Percentiles rank a stretch among this genome's conserved stretches.
phyloP scores from a whole-genome alignment of 2,329 filamentous ascomycete genomes.

The Fusarium pininemorale region DNA sequence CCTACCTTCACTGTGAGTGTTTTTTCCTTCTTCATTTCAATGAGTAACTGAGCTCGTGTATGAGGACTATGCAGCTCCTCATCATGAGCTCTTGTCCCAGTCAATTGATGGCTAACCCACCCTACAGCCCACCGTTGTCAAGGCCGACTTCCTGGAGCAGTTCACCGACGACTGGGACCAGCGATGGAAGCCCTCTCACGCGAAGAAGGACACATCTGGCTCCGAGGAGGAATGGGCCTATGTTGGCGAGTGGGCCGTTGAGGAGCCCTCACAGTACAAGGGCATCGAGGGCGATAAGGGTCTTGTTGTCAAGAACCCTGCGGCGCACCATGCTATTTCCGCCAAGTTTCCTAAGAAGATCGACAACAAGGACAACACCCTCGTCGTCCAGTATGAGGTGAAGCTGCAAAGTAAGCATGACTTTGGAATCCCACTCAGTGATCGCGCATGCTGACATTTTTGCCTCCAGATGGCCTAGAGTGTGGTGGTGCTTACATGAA shows the following conservation, averaged over 20 bases:
- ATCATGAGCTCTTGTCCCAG: background rate
- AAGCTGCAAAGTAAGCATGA: conserved; percentile 88
- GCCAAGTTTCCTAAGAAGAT: conserved; percentile 98
- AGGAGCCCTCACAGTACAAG: conserved; percentile 90
- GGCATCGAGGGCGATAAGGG: conserved; percentile 96
- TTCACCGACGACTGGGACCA: conserved; percentile 96
- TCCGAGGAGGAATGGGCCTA: conserved; percentile 95
- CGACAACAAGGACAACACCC: conserved; percentile 95
- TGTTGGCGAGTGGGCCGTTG: conserved; percentile 94
- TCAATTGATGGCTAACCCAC: conserved; percentile 41
- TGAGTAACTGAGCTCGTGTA: background rate
- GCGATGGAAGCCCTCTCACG: conserved; percentile 93
- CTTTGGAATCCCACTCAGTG: background rate
- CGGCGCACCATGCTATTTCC: conserved; percentile 98
- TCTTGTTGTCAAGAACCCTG: conserved; percentile 96
- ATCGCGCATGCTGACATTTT: conserved; percentile 44
- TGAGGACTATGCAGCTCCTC: background rate
- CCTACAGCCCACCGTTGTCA: conserved; percentile 80
- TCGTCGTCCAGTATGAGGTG: conserved; percentile 99
- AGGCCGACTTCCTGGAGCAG: conserved; percentile 97
- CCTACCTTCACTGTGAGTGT: conserved; percentile 87
- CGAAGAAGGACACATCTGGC: conserved; percentile 88
- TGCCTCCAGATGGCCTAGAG: conserved; percentile 80
- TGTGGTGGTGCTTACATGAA: conserved; percentile 99
- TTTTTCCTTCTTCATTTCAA: conserved; percentile 33